Evolutionary conservation across 202 grass and related monocot species (phyloP).

Genomic region (Carex sylvatica): DNA sequence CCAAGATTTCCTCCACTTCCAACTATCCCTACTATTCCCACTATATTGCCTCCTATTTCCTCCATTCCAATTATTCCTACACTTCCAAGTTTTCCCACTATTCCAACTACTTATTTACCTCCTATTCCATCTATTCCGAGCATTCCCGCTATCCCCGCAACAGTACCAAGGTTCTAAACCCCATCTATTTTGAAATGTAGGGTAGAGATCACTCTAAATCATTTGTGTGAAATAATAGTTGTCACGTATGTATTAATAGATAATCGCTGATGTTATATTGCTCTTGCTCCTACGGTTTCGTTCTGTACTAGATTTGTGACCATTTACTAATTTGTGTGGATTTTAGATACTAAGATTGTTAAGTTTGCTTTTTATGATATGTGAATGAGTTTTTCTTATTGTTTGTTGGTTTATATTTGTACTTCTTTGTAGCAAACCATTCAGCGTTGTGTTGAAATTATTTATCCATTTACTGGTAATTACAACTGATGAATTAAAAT

Average conservation of each 20-base stretch:
- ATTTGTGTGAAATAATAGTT: neutral
- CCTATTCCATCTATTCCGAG: slow-evolving; percentile 46
- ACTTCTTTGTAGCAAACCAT: neutral
- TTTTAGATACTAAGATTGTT: neutral
- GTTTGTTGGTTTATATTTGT: neutral
- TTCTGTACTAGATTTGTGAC: neutral
- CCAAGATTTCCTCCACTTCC: slow-evolving; percentile 44
- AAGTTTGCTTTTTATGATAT: neutral
- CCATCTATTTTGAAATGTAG: slow-evolving; percentile 7
- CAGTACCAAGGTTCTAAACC: neutral
- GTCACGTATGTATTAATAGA: neutral
- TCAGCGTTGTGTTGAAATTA: neutral
- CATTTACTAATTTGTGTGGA: neutral
- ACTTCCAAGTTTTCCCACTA: slow-evolving; percentile 5
- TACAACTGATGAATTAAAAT: too few species aligned
- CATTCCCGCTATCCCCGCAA: too few species aligned
- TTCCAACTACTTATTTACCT: slow-evolving; percentile 33
- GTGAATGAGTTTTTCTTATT: neutral
- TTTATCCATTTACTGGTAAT: too few species aligned
- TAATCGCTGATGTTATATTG: neutral
- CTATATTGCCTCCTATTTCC: slow-evolving; percentile 35
- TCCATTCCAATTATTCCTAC: slow-evolving; percentile 42
- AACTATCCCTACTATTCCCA: slow-evolving; percentile 17
- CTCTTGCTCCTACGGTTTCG: neutral
- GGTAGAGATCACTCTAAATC: neutral